Percentiles rank a stretch among this genome's conserved stretches.
phyloP scores from a whole-genome alignment of 2,329 filamentous ascomycete genomes.

The Ceratocystis ficicola region DNA sequence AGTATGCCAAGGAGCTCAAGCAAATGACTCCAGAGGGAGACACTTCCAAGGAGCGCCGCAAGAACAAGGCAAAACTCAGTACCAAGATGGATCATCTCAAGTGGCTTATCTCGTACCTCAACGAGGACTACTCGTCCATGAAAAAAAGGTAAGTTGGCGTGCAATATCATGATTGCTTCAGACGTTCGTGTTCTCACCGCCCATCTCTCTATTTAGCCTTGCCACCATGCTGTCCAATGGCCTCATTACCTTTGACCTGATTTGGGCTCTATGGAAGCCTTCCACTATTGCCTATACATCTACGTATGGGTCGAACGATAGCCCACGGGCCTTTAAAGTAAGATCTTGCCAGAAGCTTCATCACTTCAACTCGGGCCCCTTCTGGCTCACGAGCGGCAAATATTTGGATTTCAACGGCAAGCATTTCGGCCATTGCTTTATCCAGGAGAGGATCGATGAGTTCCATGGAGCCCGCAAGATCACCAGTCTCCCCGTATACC shows the following conservation, averaged over 20 bases:
- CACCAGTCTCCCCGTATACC: conserved; percentile 62
- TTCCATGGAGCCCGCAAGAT: conserved; percentile 80
- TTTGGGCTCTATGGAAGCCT: conserved; percentile 84
- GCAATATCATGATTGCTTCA: too few species aligned
- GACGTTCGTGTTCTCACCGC: too few species aligned
- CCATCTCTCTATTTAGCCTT: conserved; percentile 37
- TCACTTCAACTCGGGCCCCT: neutral
- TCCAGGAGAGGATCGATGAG: conserved; percentile 54
- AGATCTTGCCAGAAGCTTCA: conserved; percentile 60
- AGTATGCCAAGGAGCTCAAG: conserved; percentile 52
- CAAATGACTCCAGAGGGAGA: conserved; percentile 32
- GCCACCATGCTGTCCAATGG: conserved; percentile 70
- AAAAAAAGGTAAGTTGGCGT: conserved; percentile 45
- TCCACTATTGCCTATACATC: conserved; percentile 66
- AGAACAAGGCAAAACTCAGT: conserved; percentile 46
- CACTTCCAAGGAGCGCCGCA: conserved; percentile 36
- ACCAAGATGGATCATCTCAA: conserved; percentile 55
- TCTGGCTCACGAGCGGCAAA: neutral
- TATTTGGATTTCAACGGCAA: conserved; percentile 1
- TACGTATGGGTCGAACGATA: conserved; percentile 63
- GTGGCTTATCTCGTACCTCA: conserved; percentile 62
- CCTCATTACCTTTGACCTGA: conserved; percentile 74
- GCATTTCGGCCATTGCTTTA: conserved; percentile 58
- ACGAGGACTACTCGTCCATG: conserved; percentile 64
- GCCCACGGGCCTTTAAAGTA: conserved; percentile 72